A percentile compares a stretch with the other conserved stretches of the same genome.
These are phyloP conservation scores for Francoa sonchifolia DNA, from an alignment of 441 rosid species.

Conservation along the genomic window DNA sequence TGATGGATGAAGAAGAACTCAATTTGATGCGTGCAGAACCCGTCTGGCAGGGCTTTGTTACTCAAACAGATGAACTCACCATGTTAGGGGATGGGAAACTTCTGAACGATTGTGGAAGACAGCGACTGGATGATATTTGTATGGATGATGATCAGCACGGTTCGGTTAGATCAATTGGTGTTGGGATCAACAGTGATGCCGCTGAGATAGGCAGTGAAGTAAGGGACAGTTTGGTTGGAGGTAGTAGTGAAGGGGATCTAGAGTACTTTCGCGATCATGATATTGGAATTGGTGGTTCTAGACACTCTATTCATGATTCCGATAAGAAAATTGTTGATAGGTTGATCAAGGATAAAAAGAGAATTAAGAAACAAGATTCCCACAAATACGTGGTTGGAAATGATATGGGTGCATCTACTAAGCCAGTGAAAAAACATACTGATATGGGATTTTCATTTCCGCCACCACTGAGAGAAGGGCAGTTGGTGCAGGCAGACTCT, in stretches of 20 bases:
- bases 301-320: slow-evolving; percentile 31
- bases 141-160: slow-evolving; percentile 79
- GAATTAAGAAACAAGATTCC: slow-evolving; percentile 33
- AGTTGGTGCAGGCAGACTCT: slow-evolving; percentile 35
- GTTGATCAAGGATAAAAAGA: slow-evolving; percentile 31
- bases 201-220: slow-evolving; percentile 83
- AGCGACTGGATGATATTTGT: slow-evolving; percentile 44
- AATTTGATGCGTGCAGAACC: slow-evolving; percentile 67
- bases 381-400: slow-evolving; percentile 29
- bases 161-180: slow-evolving; percentile 92
- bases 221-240: slow-evolving; percentile 75
- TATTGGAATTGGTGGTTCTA: slow-evolving; percentile 32
- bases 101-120: slow-evolving; percentile 31
- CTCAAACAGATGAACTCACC: slow-evolving; percentile 59
- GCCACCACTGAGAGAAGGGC: slow-evolving; percentile 55
- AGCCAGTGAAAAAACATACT: slow-evolving; percentile 32
- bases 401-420: slow-evolving; percentile 30
- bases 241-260: slow-evolving; percentile 73
- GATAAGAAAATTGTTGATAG: slow-evolving; percentile 38
- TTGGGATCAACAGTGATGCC: slow-evolving; percentile 77
- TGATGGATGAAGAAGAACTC: slow-evolving; percentile 79
- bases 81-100: slow-evolving; percentile 51
- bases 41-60: slow-evolving; percentile 93
- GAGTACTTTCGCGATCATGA: slow-evolving; percentile 54
- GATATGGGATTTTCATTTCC: slow-evolving; percentile 70